These are phyloP conservation scores for Candida maesae DNA, from an alignment of 805 yeast species.

Conservation along the genomic window DNA sequence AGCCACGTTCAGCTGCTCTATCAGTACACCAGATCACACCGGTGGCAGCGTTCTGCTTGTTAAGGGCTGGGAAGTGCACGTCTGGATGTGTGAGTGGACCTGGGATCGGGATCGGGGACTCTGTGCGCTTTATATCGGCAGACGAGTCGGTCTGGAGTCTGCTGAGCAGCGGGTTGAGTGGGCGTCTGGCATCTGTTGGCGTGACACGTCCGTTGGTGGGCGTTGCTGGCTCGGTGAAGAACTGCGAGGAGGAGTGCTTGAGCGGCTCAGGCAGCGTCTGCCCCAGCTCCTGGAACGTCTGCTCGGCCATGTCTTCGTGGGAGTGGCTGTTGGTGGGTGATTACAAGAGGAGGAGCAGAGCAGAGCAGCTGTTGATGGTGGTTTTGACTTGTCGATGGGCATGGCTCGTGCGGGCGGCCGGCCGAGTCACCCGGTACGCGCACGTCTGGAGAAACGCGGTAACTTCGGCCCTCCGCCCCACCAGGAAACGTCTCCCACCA, in stretches of 20 bases:
- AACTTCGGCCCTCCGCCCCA: neutral
- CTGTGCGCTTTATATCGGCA: slow-evolving; percentile 15
- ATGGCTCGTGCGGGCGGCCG: no score
- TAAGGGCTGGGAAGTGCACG: slow-evolving; percentile 54
- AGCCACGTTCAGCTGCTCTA: slow-evolving; percentile 56
- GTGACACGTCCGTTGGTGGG: slow-evolving; percentile 5
- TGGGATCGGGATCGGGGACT: slow-evolving; percentile 49
- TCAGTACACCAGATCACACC: slow-evolving; percentile 66
- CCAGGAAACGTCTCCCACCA: no score
- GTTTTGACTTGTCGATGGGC: no score
- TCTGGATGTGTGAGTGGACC: slow-evolving; percentile 41
- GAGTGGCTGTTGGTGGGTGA: no score
- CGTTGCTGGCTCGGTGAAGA: slow-evolving; percentile 16
- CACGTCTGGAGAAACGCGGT: neutral
- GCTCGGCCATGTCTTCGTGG: slow-evolving; percentile 7
- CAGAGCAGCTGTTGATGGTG: no score
- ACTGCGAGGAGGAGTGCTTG: slow-evolving; percentile 23
- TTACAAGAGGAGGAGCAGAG: no score
- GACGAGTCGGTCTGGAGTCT: slow-evolving; percentile 2
- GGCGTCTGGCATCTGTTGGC: slow-evolving; percentile 1
- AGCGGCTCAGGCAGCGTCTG: slow-evolving; percentile 27
- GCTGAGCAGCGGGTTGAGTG: slow-evolving; percentile 7
- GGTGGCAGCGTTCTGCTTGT: slow-evolving; percentile 54
- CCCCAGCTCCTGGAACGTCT: slow-evolving; percentile 23
- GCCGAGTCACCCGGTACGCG: neutral